Base-by-base conservation (phyloP, 2,329 filamentous ascomycete species). In the Pseudocercospora fuligena region DNA sequence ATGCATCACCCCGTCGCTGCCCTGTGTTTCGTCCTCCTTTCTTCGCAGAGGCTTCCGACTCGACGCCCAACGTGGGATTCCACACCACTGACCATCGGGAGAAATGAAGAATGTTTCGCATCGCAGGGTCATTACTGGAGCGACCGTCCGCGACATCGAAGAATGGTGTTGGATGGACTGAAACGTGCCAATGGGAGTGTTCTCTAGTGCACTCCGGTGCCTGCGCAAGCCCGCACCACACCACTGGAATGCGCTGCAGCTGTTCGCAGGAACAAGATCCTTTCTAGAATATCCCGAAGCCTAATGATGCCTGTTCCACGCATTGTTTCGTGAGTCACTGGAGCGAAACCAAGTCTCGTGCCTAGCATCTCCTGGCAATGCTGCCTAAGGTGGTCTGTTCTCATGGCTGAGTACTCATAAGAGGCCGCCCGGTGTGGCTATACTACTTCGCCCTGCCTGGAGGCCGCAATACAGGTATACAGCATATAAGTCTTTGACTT, bases 1-100 rank as follows among this genome's bases (percentile, higher is more conserved):
- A 27, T 27, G 6, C 6, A 27, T 27, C 6, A 27, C 27, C n/a
- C n/a, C n/a, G 14, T 16, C 16, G 19, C 46, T 21, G 23, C 46
- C 46, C 46, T 49, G 46, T 49, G 46, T 27, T 54, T 29, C 53
- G 49, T 49, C 33, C 61, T 63, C 61, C 61, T 58, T 63, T 63
- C 51, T 25, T 29, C 51, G 11, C 51, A 54, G 9, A 11, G 11
- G 2, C 21, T 27, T 58, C 36, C 61, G 51, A 58, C 61, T 56
- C 61, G 61, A 63, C 51, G 61, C 61, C 61, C 61, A 58, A 63
- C 36, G 61, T 63, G 61, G 61, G 61, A 63, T 57, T 53, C 36
- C 53, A 51, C 47, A 36, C 33, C n/a, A 51, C 47, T 40, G 27
- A 19, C 49, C 61, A 63, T 57, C 49, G 54, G 61, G 23, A 53